These are phyloP conservation scores for Solanum lycopersicoides DNA, from an alignment of 257 asterid species.

Conservation along the genomic window DNA sequence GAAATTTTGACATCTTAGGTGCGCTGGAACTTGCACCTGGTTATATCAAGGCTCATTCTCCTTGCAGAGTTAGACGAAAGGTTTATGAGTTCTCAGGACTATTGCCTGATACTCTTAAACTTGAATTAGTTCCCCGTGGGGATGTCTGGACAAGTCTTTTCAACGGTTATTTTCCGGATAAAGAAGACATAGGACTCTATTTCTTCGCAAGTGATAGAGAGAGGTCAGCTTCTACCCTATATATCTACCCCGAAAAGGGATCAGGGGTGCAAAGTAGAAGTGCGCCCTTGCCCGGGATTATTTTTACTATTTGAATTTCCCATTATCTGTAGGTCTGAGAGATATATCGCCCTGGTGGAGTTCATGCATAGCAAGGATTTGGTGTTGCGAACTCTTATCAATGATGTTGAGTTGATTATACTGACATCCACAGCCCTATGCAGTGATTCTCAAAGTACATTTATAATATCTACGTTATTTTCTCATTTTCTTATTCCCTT, in stretches of 20 bases:
- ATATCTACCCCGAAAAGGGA: not conserved
- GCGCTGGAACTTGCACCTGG: not conserved
- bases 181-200: constrained; percentile 40
- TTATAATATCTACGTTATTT: not conserved
- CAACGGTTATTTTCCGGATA: constrained; percentile 19
- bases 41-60: too few species aligned
- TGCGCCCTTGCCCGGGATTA: not conserved
- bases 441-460: constrained; percentile 36
- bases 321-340: constrained; percentile 23
- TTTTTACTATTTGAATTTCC: not conserved
- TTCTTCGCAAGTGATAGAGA: constrained; percentile 33
- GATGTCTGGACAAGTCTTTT: constrained; percentile 25
- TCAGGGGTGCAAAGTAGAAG: not conserved
- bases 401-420: constrained; percentile 49
- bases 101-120: too few species aligned
- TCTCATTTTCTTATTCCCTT: not conserved
- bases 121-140: too few species aligned
- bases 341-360: constrained; percentile 32
- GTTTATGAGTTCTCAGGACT: too few species aligned
- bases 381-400: constrained; percentile 40
- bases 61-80: too few species aligned
- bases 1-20: constrained; percentile 34
- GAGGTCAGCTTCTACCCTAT: constrained; percentile 26
- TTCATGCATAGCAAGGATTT: constrained; percentile 10
- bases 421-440: constrained; percentile 44